These are phyloP conservation scores for Excoecaria agallocha DNA, from an alignment of 345 rosid species.

Conservation along the genomic window DNA sequence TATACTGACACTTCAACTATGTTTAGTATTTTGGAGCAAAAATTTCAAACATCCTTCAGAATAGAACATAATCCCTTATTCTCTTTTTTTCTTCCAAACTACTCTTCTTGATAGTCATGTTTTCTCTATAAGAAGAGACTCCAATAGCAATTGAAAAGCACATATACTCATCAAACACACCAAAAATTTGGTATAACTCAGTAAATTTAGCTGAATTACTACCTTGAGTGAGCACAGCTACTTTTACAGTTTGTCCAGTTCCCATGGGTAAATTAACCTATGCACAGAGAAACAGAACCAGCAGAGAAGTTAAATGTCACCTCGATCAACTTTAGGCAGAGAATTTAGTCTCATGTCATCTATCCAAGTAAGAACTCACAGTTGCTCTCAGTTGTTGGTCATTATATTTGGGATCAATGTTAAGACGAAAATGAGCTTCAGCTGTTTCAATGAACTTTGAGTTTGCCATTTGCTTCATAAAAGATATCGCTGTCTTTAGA, in stretches of 20 bases:
- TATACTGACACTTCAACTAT: too few species aligned
- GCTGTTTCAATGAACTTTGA: slow-evolving; percentile 78
- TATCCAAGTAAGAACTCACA: slow-evolving; percentile 36
- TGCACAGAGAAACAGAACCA: slow-evolving; percentile 15
- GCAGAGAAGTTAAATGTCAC: background rate
- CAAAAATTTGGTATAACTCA: background rate
- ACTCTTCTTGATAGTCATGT: too few species aligned
- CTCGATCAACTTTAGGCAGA: background rate
- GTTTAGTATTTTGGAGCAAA: too few species aligned
- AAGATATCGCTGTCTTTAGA: slow-evolving; percentile 63
- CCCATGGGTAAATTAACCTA: slow-evolving; percentile 97
- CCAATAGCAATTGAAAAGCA: background rate
- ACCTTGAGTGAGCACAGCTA: slow-evolving; percentile 99
- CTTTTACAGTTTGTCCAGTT: slow-evolving; percentile 87
- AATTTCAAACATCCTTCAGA: too few species aligned
- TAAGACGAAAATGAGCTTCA: slow-evolving; percentile 97
- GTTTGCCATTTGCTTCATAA: slow-evolving; percentile 66
- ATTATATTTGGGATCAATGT: slow-evolving; percentile 92
- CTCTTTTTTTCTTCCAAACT: too few species aligned
- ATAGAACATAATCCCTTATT: too few species aligned
- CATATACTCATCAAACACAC: background rate
- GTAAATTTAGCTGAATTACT: slow-evolving; percentile 16
- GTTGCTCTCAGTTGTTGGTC: slow-evolving; percentile 98
- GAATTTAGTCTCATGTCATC: background rate
- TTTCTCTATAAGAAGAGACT: background rate